Evolutionary conservation across 345 rosid species (phyloP), one percentile per base, ranked within the genome.

Genomic region (Garcia nutans): DNA sequence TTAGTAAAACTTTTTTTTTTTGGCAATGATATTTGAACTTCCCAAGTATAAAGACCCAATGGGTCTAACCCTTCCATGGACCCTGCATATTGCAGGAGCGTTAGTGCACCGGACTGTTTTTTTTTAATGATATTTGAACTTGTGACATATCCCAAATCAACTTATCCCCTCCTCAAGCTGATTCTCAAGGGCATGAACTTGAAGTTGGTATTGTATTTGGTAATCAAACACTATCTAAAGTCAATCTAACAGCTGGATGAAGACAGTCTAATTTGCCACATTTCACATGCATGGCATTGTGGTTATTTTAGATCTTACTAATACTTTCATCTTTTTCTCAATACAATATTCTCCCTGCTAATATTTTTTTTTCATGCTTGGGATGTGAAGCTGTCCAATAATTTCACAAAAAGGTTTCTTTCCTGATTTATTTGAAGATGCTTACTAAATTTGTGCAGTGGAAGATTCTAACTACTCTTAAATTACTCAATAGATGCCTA

Each of bases 181-280:
- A 44, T 0, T 41, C 54, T 16, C 5, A 12, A 37, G n/a, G 33
- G 23, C 42, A 28, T 70, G 60, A 56, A 11, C 13, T 37, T 72
- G 54, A 72, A 49, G 50, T 65, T 70, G 70, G 50, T 74, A 33
- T 33, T 72, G 50, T 17, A 56, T 72, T 45, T 23, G 57, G 15
- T 72, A 3, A 47, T 58, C 2, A 16, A 12, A 68, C 22, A n/a
- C 12, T 1, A 8, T 50, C 59, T 28, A 49, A 49, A 50, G 10
- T 49, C n/a, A 68, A 16, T 16, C 47, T 66, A 69, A 23, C 19
- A 11, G 22, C 33, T 57, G 4, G 23, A 31, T 24, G 8, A 22
- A 7, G 0, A 23, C 26, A 15, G 6, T 44, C n/a, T 52, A 49
- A 13, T n/a, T n/a, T n/a, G n/a, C n/a, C n/a, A 11, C 41, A 49